Evolutionary conservation across 139 green algal genomes (phyloP).

Genomic region (Volvox reticuliferus): DNA sequence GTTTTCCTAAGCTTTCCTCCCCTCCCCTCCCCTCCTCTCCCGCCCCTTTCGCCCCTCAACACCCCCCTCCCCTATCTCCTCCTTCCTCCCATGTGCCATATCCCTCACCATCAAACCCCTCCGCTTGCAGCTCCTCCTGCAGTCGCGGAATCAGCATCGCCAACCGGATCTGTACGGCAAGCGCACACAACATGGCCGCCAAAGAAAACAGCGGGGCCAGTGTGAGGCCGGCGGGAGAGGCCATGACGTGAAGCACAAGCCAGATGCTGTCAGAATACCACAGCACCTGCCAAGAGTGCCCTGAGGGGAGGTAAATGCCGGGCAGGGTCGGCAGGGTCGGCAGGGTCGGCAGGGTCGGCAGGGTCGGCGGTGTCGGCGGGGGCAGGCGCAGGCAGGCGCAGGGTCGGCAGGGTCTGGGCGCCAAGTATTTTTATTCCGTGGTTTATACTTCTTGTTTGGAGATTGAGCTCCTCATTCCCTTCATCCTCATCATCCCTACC

Average conservation of each 20-base stretch:
- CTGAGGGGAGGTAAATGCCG: not conserved
- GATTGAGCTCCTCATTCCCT: no score
- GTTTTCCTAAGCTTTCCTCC: not conserved
- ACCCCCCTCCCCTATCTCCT: not conserved
- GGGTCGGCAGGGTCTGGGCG: no score
- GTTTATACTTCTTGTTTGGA: no score
- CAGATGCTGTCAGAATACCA: conserved; percentile 40
- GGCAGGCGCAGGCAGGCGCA: no score
- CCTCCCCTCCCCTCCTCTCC: not conserved
- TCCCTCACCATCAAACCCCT: not conserved
- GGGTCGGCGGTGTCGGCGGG: no score
- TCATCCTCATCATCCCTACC: not conserved
- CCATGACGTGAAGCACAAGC: conserved; percentile 19
- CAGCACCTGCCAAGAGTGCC: conserved; percentile 28
- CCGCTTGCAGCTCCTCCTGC: conserved; percentile 15
- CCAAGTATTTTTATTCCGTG: no score
- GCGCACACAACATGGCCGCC: not conserved
- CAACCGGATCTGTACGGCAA: not conserved
- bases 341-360: not conserved
- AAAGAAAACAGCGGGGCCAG: not conserved
- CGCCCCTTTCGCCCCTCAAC: not conserved
- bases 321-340: no score
- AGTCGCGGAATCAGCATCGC: not conserved
- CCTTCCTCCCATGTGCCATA: not conserved
- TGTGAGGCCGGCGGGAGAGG: not conserved